Conservation (phyloP, 1,284 basidiomycete genomes). For the Waitea zeae region DNA sequence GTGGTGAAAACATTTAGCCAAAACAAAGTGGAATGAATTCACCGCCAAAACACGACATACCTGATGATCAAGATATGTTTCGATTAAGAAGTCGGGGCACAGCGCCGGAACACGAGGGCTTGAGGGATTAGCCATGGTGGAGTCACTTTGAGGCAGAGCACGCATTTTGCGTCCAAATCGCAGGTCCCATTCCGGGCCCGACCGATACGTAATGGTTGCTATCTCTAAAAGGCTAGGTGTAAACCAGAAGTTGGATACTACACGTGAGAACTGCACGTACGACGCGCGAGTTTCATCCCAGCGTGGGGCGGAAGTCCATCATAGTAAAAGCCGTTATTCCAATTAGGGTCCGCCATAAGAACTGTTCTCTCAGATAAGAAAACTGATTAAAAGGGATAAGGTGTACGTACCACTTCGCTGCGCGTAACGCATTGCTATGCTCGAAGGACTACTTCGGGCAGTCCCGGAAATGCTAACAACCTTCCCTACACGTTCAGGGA, state of each 20-base stretch:
- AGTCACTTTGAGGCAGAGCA: conserved; percentile 16
- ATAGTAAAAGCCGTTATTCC: conserved; percentile 99
- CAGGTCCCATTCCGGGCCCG: conserved; percentile 97
- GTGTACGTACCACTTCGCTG: conserved; percentile 71
- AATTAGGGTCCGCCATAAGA: conserved; percentile 97
- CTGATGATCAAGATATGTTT: conserved; percentile 97
- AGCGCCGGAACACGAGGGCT: conserved; percentile 47
- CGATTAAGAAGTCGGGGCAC: conserved; percentile 96
- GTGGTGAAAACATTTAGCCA: conserved; percentile 1
- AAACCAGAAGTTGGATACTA: background rate
- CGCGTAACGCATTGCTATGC: conserved; percentile 91
- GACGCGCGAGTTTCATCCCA: conserved; percentile 96
- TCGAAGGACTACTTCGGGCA: conserved; percentile 79
- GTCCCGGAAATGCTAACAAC: conserved; percentile 91
- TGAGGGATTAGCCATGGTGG: conserved; percentile 15
- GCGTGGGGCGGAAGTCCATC: conserved; percentile 87
- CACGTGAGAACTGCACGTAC: conserved; percentile 35
- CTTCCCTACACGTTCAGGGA: conserved; percentile 75
- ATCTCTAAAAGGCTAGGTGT: conserved; percentile 52
- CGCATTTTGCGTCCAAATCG: conserved; percentile 78
- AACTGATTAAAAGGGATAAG: background rate
- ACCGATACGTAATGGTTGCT: conserved; percentile 97
- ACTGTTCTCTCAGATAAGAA: conserved; percentile 31
- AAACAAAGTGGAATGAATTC: background rate
- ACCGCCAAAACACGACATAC: too few species aligned